Conservation (phyloP, 371 early-diverging fungal genomes). For the Mucor saturninus region DNA sequence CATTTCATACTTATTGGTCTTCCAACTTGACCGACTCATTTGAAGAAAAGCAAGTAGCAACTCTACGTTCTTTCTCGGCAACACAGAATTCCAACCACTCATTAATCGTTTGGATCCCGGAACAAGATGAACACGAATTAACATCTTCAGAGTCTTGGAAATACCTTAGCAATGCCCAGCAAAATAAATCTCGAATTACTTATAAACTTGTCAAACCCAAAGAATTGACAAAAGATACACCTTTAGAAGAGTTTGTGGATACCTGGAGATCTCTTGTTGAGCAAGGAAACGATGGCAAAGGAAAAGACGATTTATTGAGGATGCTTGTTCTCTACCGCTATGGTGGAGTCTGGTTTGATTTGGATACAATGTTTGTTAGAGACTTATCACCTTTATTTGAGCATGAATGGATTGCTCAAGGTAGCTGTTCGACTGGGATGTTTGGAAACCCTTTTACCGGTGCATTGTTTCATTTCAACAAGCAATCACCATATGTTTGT, state of each 20-base stretch:
- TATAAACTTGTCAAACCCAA: slow-evolving; percentile 23
- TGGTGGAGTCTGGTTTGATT: slow-evolving; percentile 60
- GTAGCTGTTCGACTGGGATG: slow-evolving; percentile 37
- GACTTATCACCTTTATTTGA: slow-evolving; percentile 48
- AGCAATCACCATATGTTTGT: slow-evolving; percentile 45
- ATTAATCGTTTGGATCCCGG: slow-evolving; percentile 50
- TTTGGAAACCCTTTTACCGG: slow-evolving; percentile 44
- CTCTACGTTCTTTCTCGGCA: slow-evolving; percentile 47
- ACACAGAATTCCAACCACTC: slow-evolving; percentile 44
- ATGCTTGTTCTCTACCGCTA: slow-evolving; percentile 46
- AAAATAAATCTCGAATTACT: slow-evolving; percentile 19
- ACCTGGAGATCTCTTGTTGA: slow-evolving; percentile 25
- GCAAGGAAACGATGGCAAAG: slow-evolving; percentile 26
- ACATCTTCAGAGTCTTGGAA: slow-evolving; percentile 30
- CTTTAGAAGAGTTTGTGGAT: slow-evolving; percentile 22
- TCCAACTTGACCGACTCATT: slow-evolving; percentile 23
- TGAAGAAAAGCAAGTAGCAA: slow-evolving; percentile 41
- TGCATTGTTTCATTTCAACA: slow-evolving; percentile 38
- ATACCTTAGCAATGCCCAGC: slow-evolving; percentile 7
- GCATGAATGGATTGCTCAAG: slow-evolving; percentile 51
- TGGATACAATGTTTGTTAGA: slow-evolving; percentile 47
- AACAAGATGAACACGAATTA: slow-evolving; percentile 28
- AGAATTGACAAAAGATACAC: slow-evolving; percentile 17
- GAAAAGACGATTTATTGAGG: slow-evolving; percentile 32
- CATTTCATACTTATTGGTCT: slow-evolving; percentile 50